A percentile compares a stretch with the other conserved stretches of the same genome.
Evolutionary conservation across 345 rosid genomes (phyloP).

Genomic region (Nephelium lappaceum): DNA sequence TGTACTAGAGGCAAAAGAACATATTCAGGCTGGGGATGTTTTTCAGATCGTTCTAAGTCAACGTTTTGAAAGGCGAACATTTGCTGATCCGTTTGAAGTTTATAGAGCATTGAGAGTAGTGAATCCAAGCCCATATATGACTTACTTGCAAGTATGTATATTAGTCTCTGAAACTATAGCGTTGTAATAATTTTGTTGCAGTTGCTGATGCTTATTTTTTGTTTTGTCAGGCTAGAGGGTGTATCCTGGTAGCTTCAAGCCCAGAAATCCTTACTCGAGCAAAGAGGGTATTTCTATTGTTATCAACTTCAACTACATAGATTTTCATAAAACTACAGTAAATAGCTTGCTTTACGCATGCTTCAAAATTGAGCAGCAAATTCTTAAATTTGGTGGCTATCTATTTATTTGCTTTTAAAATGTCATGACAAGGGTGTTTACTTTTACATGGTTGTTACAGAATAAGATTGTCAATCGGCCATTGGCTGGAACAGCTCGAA

Average conservation of each 20-base stretch:
- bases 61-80: constrained; percentile 87
- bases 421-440: not conserved
- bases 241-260: constrained; percentile 88
- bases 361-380: not conserved
- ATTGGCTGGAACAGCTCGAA: constrained; percentile 77
- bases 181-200: constrained; percentile 11
- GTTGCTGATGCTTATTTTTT: not conserved
- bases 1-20: constrained; percentile 77
- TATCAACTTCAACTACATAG: constrained; percentile 3
- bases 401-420: not conserved
- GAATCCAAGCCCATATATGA: constrained; percentile 95
- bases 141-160: constrained; percentile 69
- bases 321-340: not conserved
- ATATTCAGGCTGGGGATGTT: constrained; percentile 85
- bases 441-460: constrained; percentile 37
- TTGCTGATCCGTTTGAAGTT: constrained; percentile 88
- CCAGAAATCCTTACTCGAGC: constrained; percentile 91
- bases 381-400: not conserved
- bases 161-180: not conserved
- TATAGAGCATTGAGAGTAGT: constrained; percentile 87
- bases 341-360: not conserved
- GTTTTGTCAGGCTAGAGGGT: constrained; percentile 70
- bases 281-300: constrained; percentile 54
- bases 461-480: constrained; percentile 83
- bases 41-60: too few relatives aligned